A percentile compares a stretch with the other conserved stretches of the same genome.
Conservation (phyloP, 1,284 basidiomycete genomes). For the Ganoderma sp. region DNA sequence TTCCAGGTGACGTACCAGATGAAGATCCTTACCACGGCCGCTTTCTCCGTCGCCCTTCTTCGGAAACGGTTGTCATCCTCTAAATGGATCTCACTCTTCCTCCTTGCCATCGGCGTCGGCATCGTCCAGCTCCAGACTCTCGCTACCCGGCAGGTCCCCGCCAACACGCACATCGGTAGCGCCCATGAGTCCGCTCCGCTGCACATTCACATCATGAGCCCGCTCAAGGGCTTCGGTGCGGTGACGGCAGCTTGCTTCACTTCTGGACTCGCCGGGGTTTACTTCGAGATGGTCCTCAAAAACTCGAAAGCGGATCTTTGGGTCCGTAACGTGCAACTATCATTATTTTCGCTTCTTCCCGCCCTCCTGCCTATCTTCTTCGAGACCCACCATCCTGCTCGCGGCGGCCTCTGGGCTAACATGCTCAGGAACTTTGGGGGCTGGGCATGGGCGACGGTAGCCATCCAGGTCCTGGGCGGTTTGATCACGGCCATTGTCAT, state of each 20-base stretch:
- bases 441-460: conserved; percentile 92
- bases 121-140: conserved; percentile 88
- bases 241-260: conserved; percentile 94
- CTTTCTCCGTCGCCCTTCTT: conserved; percentile 91
- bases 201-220: conserved; percentile 66
- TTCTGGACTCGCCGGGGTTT: conserved; percentile 96
- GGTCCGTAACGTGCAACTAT: conserved; percentile 97
- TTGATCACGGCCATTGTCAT: conserved; percentile 88
- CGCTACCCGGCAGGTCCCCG: conserved; percentile 43
- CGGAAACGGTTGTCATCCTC: conserved; percentile 75
- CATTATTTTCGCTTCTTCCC: conserved; percentile 91
- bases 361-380: conserved; percentile 86
- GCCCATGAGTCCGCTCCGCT: conserved; percentile 45
- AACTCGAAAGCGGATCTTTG: conserved; percentile 88
- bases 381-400: conserved; percentile 38
- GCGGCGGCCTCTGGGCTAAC: conserved; percentile 28
- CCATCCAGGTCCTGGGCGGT: conserved; percentile 89
- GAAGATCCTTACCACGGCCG: conserved; percentile 97
- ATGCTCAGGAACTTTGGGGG: conserved; percentile 69
- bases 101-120: conserved; percentile 90
- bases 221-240: conserved; percentile 85
- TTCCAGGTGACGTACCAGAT: conserved; percentile 97
- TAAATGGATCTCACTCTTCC: conserved; percentile 86
- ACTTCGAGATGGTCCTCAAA: conserved; percentile 98
- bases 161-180: conserved; percentile 42